Base-by-base conservation (phyloP, 176 grass and related monocot genomes). In the Zizania latifolia region DNA sequence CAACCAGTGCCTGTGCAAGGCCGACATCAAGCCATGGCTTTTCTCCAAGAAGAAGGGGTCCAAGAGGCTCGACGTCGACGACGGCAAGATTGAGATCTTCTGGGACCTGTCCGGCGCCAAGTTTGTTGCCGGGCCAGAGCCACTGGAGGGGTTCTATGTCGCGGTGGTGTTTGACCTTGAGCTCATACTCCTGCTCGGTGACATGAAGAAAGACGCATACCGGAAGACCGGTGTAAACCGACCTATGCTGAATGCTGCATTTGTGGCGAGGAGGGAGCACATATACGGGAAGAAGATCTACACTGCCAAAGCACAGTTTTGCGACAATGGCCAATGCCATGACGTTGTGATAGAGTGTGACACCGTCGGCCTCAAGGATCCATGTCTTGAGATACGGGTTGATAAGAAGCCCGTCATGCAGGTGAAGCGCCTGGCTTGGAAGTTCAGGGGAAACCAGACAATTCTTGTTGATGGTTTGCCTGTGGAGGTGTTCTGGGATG, bases 31-130 rank as follows among this genome's bases (percentile, higher is more conserved):
- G 65, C 90, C 90, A 10, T 92, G 90, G 86, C 74, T 88, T 45
- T 92, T 88, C 82, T 92, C 90, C 57, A 92, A 79, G 86, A 92
- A 84, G 85, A 92, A 86, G 54, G 85, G 90, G 4, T 88, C 86
- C 56, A 86, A 72, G 86, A 77, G 82, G 70, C 70, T 86, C 24
- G 86, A 92, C 17, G 79, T 70, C 22, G 90, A 86, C 63, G 80
- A 78, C 12, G 74, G 70, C 79, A 92, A 88, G 78, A 78, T 92
- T 21, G 90, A 83, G 65, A 86, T 92, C 64, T 92, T 92, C 75
- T 89, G 90, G 86, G 86, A 92, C 53, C 71, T 92, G 19, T 89
- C 90, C 3, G 78, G 70, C 8, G 82, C 90, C 63, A 92, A 85
- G 83, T 89, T 92, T 30, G 90, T 86, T n/a, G 71, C 75, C 0